Conservation (phyloP, 345 rosid genomes). For the Gossypium longicalyx region DNA sequence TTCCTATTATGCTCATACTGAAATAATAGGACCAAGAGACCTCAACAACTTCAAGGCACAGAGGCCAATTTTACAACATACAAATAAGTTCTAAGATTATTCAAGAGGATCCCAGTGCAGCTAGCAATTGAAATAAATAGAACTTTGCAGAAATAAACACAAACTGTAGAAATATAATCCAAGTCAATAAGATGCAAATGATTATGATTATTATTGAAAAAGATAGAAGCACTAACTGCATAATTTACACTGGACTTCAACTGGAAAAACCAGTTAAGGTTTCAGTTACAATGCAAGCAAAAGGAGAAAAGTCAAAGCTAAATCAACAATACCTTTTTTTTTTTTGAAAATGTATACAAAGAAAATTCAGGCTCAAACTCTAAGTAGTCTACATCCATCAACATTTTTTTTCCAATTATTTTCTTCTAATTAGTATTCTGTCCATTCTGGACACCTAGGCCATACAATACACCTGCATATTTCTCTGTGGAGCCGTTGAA, state of each 20-base stretch:
- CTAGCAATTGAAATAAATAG: no score
- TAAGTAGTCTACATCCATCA: slow-evolving; percentile 8
- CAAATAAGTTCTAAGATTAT: background rate
- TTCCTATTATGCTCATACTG: background rate
- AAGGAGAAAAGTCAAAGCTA: slow-evolving; percentile 41
- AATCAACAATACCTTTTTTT: slow-evolving; percentile 39
- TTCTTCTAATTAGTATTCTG: slow-evolving; percentile 2
- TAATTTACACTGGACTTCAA: background rate
- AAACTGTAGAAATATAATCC: background rate
- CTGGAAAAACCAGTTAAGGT: slow-evolving; percentile 37
- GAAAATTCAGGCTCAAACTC: slow-evolving; percentile 46
- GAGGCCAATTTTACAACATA: background rate
- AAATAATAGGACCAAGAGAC: background rate
- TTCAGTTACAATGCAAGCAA: slow-evolving; percentile 37
- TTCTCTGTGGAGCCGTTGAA: slow-evolving; percentile 3
- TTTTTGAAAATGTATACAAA: slow-evolving; percentile 61
- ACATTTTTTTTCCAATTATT: background rate
- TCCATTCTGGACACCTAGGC: background rate
- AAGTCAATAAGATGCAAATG: background rate
- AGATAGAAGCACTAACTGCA: background rate
- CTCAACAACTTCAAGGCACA: background rate
- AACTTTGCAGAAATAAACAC: no score
- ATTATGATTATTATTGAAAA: background rate
- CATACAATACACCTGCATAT: background rate
- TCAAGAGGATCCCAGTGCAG: background rate